A percentile compares a stretch with the other conserved stretches of the same genome.
phyloP scores from a whole-genome alignment of 208 protist genomes.

The Chromosphaera perkinsii region DNA sequence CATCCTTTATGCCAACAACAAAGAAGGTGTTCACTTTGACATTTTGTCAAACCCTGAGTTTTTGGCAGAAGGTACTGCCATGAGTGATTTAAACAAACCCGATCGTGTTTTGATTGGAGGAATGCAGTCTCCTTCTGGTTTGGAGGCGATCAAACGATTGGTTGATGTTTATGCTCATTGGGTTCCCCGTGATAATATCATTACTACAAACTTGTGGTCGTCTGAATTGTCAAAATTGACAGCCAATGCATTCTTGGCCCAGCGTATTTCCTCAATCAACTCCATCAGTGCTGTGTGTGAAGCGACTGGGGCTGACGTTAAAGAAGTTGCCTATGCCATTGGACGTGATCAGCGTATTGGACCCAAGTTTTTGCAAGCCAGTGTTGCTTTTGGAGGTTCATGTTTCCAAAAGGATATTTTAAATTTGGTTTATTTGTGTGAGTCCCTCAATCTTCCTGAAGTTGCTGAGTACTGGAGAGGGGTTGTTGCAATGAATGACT shows the following conservation, averaged over 20 bases:
- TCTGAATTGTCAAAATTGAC: constrained; percentile 92
- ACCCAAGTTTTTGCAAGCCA: constrained; percentile 79
- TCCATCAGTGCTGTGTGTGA: constrained; percentile 85
- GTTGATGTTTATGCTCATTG: constrained; percentile 74
- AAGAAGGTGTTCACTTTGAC: constrained; percentile 14
- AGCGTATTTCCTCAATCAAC: constrained; percentile 93
- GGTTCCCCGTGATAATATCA: constrained; percentile 77
- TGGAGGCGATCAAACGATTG: constrained; percentile 56
- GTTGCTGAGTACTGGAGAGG: constrained; percentile 86
- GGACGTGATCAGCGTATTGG: constrained; percentile 83
- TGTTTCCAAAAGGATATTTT: constrained; percentile 97
- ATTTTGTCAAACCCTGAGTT: constrained; percentile 95
- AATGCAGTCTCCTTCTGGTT: constrained; percentile 42
- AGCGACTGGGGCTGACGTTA: constrained; percentile 72
- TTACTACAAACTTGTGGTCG: constrained; percentile 88
- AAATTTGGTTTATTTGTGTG: constrained; percentile 89
- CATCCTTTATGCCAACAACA: constrained; percentile 33
- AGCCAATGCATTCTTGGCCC: constrained; percentile 92
- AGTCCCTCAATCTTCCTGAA: constrained; percentile 75
- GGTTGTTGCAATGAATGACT: constrained; percentile 91
- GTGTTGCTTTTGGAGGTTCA: constrained; percentile 77
- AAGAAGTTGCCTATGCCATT: constrained; percentile 68
- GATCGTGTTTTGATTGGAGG: constrained; percentile 93
- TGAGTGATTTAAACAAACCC: constrained; percentile 78
- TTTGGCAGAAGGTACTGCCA: constrained; percentile 87